Base-by-base conservation (phyloP, 2,329 filamentous ascomycete genomes). In the Monosporascus sp. region DNA sequence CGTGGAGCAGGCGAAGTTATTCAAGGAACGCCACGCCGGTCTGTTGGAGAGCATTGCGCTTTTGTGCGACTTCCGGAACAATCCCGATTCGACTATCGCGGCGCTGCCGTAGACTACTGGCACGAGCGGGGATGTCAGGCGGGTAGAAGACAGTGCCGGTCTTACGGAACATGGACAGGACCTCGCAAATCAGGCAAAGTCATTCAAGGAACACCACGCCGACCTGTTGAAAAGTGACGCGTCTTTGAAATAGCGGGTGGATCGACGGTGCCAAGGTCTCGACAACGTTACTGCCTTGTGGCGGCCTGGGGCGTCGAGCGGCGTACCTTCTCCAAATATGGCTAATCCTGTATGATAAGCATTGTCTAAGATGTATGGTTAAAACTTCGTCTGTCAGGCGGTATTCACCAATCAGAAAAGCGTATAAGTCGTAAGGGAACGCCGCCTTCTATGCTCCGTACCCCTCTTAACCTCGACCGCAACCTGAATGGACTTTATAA, bases 231-330 rank as follows among this genome's bases (percentile, higher is more conserved):
- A 18, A 41, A 9, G 39, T 20, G 2, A 18, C 39, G 27, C 8
- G 27, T 4, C 31, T 35, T 35, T 14, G 11, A 35, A 14, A 11
- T 50, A 77, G 77, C 56, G 64, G 66, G 7, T 68, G 64, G 25
- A 69, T 78, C 60, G 70, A 67, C 58, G 67, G 70, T 48, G 54
- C 60, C 4, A 72, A 35, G 31, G 14, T 35, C 31, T 35, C 5
- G 31, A 35, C 31, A 35, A 9, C 31, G 11, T 14, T 11, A 35
- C 31, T 35, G 31, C 14, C 9, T 14, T 35, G 11, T 14, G 31
- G 31, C 31, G 11, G 31, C 9, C 11, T 35, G 31, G 31, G 9
- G 2, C 9, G 1, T 11, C 31, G 31, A 35, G 5, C 11, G 5
- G 31, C 31, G 4, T 31, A 14, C 31, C 31, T 35, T 5, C n/a